phyloP scores from a whole-genome alignment of 1,139 yeast species.

The Taphrina betulina region DNA sequence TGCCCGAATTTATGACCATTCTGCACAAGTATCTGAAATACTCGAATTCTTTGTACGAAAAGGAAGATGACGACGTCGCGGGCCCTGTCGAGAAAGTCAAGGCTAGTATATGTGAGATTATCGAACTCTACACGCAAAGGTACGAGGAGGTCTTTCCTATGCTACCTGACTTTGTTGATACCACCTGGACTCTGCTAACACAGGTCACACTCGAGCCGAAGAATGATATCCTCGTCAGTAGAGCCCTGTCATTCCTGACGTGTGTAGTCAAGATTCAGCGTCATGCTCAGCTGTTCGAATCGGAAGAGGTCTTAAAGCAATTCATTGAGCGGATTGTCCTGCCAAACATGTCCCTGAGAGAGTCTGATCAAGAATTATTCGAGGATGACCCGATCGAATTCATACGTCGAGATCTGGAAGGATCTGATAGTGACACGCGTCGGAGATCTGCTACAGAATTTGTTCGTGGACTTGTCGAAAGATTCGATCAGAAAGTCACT shows the following conservation, averaged over 20 bases:
- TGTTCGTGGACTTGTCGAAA: slow-evolving; percentile 78
- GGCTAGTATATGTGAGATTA: slow-evolving; percentile 78
- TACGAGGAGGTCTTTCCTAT: slow-evolving; percentile 86
- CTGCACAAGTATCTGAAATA: slow-evolving; percentile 76
- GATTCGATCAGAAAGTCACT: slow-evolving; percentile 72
- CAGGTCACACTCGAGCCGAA: slow-evolving; percentile 67
- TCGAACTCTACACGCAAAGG: slow-evolving; percentile 81
- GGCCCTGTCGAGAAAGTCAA: slow-evolving; percentile 73
- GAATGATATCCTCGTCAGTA: slow-evolving; percentile 80
- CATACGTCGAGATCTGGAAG: slow-evolving; percentile 89
- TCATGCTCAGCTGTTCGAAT: slow-evolving; percentile 62
- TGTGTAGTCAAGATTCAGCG: slow-evolving; percentile 72
- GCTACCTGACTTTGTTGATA: slow-evolving; percentile 73
- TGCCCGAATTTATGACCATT: slow-evolving; percentile 72
- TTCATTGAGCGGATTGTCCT: slow-evolving; percentile 78
- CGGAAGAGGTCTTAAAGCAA: slow-evolving; percentile 67
- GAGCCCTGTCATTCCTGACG: slow-evolving; percentile 75
- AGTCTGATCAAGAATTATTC: slow-evolving; percentile 83
- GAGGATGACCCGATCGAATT: slow-evolving; percentile 96
- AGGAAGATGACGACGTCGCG: slow-evolving; percentile 58
- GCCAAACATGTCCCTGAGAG: slow-evolving; percentile 78
- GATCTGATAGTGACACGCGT: slow-evolving; percentile 89
- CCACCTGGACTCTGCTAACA: slow-evolving; percentile 76
- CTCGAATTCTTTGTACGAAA: slow-evolving; percentile 53
- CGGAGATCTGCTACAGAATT: slow-evolving; percentile 90